These are phyloP conservation scores for Penicillium sp. DNA, from an alignment of 2,329 filamentous ascomycete species.

Conservation along the genomic window DNA sequence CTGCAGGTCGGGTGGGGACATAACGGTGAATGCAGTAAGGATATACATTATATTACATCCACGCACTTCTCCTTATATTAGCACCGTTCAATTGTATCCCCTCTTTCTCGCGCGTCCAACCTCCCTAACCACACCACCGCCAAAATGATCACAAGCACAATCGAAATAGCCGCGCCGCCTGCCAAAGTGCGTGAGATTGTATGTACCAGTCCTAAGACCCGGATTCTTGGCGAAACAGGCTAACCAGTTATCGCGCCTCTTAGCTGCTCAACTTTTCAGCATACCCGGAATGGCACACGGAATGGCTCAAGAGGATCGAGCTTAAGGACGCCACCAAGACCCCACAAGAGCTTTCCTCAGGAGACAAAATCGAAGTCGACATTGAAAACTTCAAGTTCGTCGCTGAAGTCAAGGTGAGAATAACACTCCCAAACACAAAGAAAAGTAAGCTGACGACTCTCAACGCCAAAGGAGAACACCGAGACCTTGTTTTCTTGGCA, in stretches of 20 bases:
- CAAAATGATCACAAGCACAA: slow-evolving; percentile 25
- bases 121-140: background rate
- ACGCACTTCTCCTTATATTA: background rate
- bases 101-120: background rate
- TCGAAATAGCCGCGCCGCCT: slow-evolving; percentile 26
- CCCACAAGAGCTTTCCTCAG: slow-evolving; percentile 1
- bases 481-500: slow-evolving; percentile 28
- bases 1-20: background rate
- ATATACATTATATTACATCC: background rate
- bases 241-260: background rate
- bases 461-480: slow-evolving; percentile 19
- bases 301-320: slow-evolving; percentile 23
- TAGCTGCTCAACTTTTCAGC: slow-evolving; percentile 28
- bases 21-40: background rate
- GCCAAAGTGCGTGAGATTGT: slow-evolving; percentile 30
- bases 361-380: slow-evolving; percentile 17
- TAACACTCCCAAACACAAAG: background rate
- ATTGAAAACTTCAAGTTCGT: slow-evolving; percentile 22
- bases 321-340: slow-evolving; percentile 18
- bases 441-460: background rate
- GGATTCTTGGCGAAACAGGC: background rate
- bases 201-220: slow-evolving; percentile 1
- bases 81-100: background rate
- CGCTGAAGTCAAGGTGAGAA: slow-evolving; percentile 17
- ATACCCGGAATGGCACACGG: slow-evolving; percentile 28